Base-by-base conservation (phyloP, 805 yeast genomes). In the Kockiozyma suomiensis region DNA sequence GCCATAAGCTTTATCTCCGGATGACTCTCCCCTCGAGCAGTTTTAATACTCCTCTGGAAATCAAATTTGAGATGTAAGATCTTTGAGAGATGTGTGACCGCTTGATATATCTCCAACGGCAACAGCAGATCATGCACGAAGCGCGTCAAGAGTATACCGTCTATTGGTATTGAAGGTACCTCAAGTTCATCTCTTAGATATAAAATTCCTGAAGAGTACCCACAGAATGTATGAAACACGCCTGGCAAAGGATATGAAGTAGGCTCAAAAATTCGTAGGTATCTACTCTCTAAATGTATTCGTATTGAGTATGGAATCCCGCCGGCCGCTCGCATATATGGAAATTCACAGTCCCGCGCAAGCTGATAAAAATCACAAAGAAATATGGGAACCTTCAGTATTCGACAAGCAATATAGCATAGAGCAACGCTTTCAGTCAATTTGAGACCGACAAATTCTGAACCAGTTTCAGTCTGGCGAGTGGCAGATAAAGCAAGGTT, bases 1-100 rank as follows among this genome's bases (percentile, higher is more conserved):
- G 61, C 66, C 41, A 58, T 49, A 1, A 62, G 23, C 26, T 21
- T 33, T 12, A 63, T 21, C 33, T 66, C 69, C 3, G 69, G 67
- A 37, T 62, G 57, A 8, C 35, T 10, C 13, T 42, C 42, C 3
- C 55, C 33, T 19, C 48, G 40, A 8, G 25, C 37, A n/a, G 46
- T 32, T 35, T 37, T 21, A 33, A 50, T 40, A 7, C 26, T 17
- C 15, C 23, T 15, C 32, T 46, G 49, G 38, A 56, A 53, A 10
- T 50, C 30, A 35, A 54, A 54, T 7, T 33, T 41, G 4, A 50
- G 8, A 15, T 46, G 17, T n/a, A 55, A 32, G 13, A 40, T 3
- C 4, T 13, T 38, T 17, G 38, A 5, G n/a, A 61, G 60, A 25
- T 35, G 59, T 6, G 28, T 13, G 12, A 46, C 54, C 8, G 56